Percentiles rank a stretch among this genome's conserved stretches.
Evolutionary conservation across 331 rosid genomes (phyloP).

Genomic region (Saraca asoca): DNA sequence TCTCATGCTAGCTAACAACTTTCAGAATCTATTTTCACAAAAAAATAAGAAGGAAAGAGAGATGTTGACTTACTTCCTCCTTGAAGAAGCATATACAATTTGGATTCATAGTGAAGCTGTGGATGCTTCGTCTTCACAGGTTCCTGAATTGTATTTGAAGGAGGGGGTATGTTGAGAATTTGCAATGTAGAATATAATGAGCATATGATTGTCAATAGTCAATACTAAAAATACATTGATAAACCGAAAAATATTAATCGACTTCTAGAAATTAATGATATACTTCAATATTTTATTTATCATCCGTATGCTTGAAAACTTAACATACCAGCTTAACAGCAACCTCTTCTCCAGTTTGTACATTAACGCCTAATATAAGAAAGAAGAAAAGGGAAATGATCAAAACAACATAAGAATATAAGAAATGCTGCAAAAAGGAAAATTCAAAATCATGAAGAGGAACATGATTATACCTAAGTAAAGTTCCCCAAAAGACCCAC

Average conservation of each 20-base stretch:
- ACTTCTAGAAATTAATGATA: conserved; percentile 5
- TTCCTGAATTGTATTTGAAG: conserved; percentile 52
- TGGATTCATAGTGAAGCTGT: conserved; percentile 98
- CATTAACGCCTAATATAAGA: conserved; percentile 67
- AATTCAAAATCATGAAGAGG: background rate
- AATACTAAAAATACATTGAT: no score
- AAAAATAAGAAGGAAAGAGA: conserved; percentile 11
- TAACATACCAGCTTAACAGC: conserved; percentile 96
- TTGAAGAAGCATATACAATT: conserved; percentile 97
- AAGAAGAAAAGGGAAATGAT: conserved; percentile 19
- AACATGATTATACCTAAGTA: conserved; percentile 60
- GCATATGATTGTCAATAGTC: background rate
- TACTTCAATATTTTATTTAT: conserved; percentile 19
- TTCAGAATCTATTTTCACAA: conserved; percentile 5
- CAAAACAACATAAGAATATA: background rate
- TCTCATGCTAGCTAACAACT: conserved; percentile 16
- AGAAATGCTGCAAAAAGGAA: conserved; percentile 29
- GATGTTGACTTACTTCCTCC: conserved; percentile 84
- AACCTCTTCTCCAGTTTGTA: conserved; percentile 97
- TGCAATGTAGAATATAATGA: conserved; percentile 18
- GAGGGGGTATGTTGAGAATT: conserved; percentile 16
- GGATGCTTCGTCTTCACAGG: conserved; percentile 95
- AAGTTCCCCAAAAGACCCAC: conserved; percentile 99
- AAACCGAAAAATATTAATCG: background rate
- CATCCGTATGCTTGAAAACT: no score